These are phyloP conservation scores for Tolypocladium ophioglossoides DNA, from an alignment of 2,329 filamentous ascomycete genomes.

Conservation along the genomic window DNA sequence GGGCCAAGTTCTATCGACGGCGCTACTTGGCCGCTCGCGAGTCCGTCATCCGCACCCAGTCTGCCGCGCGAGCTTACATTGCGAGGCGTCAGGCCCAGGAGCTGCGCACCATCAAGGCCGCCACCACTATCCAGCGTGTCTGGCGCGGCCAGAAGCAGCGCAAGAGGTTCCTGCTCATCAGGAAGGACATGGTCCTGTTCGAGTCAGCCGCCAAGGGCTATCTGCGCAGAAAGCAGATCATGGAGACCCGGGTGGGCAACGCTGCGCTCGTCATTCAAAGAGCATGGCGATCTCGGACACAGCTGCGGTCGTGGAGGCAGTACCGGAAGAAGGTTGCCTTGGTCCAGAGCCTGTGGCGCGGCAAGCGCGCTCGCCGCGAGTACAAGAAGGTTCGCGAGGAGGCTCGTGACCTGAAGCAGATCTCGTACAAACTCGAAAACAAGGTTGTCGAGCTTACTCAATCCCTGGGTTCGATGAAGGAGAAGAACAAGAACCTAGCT, in stretches of 20 bases:
- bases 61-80: constrained; percentile 64
- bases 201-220: constrained; percentile 89
- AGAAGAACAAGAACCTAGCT: constrained; percentile 82
- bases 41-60: constrained; percentile 71
- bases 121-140: constrained; percentile 87
- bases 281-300: constrained; percentile 72
- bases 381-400: constrained; percentile 94
- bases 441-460: constrained; percentile 98
- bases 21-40: constrained; percentile 81
- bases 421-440: constrained; percentile 98
- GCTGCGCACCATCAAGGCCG: constrained; percentile 71
- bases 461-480: constrained; percentile 81
- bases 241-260: constrained; percentile 89
- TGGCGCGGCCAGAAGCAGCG: constrained; percentile 91
- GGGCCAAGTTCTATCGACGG: constrained; percentile 87
- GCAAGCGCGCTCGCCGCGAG: constrained; percentile 64
- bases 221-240: constrained; percentile 78
- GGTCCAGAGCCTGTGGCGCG: constrained; percentile 88
- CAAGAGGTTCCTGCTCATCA: constrained; percentile 66
- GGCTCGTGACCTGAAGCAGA: constrained; percentile 96
- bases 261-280: constrained; percentile 86
- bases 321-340: constrained; percentile 85
- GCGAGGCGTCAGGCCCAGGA: constrained; percentile 72
- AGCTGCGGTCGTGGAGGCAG: constrained; percentile 71
- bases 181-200: constrained; percentile 76